Conservation (phyloP, 179 eudicot genomes). For the Spergularia azorica region DNA sequence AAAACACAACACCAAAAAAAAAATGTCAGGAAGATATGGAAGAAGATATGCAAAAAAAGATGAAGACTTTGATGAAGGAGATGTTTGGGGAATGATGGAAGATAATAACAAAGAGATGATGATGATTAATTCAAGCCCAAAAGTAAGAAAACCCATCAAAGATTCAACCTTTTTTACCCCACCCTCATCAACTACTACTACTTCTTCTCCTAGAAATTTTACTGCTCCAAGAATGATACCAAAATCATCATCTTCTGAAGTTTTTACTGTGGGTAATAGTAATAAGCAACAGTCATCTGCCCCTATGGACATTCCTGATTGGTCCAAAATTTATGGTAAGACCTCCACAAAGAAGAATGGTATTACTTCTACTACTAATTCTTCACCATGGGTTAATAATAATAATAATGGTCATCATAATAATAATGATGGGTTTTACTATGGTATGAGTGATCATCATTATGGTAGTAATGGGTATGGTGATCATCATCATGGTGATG, state of each 20-base stretch:
- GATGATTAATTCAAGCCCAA: slow-evolving; percentile 24
- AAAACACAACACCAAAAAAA: background rate
- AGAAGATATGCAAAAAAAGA: slow-evolving; percentile 31
- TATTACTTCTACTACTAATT: slow-evolving; percentile 1
- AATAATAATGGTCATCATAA: background rate
- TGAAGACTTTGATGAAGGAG: slow-evolving; percentile 66
- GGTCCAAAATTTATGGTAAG: slow-evolving; percentile 51
- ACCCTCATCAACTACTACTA: background rate
- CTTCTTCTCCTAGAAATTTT: slow-evolving; percentile 7
- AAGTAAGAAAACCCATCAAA: slow-evolving; percentile 14
- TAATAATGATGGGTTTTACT: background rate
- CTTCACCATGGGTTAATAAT: slow-evolving; percentile 27
- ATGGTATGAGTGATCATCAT: background rate
- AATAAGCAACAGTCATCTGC: slow-evolving; percentile 51
- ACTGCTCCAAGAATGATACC: slow-evolving; percentile 54
- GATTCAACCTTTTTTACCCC: slow-evolving; percentile 10
- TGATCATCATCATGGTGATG: slow-evolving; percentile 27
- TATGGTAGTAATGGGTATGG: slow-evolving; percentile 3
- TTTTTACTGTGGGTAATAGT: slow-evolving; percentile 10
- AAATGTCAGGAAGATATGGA: slow-evolving; percentile 28
- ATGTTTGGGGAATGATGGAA: slow-evolving; percentile 54
- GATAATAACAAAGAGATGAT: slow-evolving; percentile 9
- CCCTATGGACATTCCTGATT: slow-evolving; percentile 59
- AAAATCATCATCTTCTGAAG: slow-evolving; percentile 29
- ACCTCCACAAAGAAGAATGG: slow-evolving; percentile 15